Percentiles rank a stretch among this genome's conserved stretches.
Conservation (phyloP, 805 yeast genomes). For the Saturnispora serradocipensis region DNA sequence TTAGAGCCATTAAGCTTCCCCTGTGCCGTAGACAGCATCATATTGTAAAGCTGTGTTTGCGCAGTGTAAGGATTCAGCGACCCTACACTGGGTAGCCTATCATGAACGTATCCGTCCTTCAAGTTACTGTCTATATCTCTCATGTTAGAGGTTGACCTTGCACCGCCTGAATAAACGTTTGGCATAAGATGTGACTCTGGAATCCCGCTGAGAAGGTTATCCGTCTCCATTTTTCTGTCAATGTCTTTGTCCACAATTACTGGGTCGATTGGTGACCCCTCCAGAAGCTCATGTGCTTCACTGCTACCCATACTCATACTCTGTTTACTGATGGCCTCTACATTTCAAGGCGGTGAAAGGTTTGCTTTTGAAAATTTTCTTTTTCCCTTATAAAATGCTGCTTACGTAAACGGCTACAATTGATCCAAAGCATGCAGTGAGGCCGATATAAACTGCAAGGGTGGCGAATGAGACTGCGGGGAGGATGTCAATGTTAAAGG, state of each 20-base stretch:
- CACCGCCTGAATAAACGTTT: conserved; percentile 1
- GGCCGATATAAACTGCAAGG: not conserved
- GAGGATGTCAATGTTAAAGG: not conserved
- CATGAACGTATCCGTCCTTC: not conserved
- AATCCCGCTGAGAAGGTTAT: not conserved
- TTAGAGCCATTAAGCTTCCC: not conserved
- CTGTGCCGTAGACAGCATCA: not conserved
- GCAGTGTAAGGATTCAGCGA: conserved; percentile 1
- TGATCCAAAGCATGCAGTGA: not conserved
- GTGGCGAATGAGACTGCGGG: not conserved
- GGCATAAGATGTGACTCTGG: not conserved
- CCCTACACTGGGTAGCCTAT: conserved; percentile 3
- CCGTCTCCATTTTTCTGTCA: not conserved
- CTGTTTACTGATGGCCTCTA: not conserved
- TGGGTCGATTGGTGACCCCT: not conserved
- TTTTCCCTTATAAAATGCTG: not conserved
- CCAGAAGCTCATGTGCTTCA: not conserved
- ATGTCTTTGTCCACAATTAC: not conserved
- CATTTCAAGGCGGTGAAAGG: conserved; percentile 6
- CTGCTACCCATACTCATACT: not conserved
- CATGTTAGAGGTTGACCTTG: conserved; percentile 5
- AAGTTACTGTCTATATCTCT: conserved; percentile 1
- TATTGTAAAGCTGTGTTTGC: not conserved
- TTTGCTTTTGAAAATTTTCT: not conserved
- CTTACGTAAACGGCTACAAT: not conserved